Evolutionary conservation across 768 basidiomycete species (phyloP).

Genomic region (Steccherinum ochraceum): DNA sequence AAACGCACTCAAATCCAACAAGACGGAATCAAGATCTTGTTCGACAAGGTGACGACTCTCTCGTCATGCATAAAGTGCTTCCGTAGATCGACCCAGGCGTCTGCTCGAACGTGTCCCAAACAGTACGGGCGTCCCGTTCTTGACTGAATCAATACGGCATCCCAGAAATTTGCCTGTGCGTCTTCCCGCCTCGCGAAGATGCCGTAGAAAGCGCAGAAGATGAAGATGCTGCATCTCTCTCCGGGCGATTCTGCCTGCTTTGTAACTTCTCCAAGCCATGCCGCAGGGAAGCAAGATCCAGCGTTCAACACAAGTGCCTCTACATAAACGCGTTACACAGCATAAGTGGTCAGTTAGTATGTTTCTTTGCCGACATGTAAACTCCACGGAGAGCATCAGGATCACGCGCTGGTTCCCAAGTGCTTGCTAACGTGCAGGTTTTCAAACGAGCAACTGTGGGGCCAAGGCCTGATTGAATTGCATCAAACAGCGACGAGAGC

Average conservation of each 20-base stretch:
- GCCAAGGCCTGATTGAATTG: neutral
- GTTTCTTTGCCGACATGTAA: neutral
- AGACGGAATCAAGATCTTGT: too few species aligned
- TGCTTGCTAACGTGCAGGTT: too few species aligned
- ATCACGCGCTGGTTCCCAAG: neutral
- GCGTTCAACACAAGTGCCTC: neutral
- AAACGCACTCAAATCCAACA: too few species aligned
- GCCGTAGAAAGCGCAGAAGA: neutral
- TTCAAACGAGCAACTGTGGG: neutral
- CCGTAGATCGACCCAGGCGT: neutral
- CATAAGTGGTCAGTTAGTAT: neutral
- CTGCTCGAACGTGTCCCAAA: neutral
- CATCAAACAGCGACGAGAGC: neutral
- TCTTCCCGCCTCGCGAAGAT: neutral
- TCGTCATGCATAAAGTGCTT: neutral
- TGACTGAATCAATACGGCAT: neutral
- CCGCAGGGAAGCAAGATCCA: neutral
- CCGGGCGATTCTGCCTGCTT: neutral
- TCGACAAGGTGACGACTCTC: too few species aligned
- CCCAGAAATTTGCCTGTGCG: neutral
- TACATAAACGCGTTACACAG: neutral
- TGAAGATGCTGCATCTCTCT: neutral
- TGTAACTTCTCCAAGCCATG: too few species aligned
- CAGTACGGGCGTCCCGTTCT: neutral
- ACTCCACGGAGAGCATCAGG: neutral